phyloP scores from a whole-genome alignment of 2,329 filamentous ascomycete species.

The Aureobasidium subglaciale region DNA sequence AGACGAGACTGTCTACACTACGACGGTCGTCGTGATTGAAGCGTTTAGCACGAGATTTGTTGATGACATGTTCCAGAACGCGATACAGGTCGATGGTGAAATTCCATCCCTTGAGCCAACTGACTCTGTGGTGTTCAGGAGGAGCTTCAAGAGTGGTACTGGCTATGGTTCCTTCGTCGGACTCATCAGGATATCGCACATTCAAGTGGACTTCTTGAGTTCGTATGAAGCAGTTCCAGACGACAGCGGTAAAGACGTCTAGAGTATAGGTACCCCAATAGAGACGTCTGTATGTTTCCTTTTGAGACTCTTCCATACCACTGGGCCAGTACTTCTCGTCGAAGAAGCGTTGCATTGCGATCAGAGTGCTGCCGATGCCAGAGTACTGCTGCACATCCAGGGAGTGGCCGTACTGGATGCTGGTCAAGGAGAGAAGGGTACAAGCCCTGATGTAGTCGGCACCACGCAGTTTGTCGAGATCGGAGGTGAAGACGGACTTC shows the following conservation, averaged over 20 bases:
- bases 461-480: constrained; percentile 29
- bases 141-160: constrained; percentile 19
- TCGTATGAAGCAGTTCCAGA: constrained; percentile 44
- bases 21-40: constrained; percentile 20
- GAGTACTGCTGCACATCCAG: constrained; percentile 45
- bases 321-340: constrained; percentile 49
- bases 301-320: constrained; percentile 38
- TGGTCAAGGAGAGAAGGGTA: constrained; percentile 44
- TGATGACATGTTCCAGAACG: constrained; percentile 46
- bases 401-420: constrained; percentile 46
- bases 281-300: constrained; percentile 42
- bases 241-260: constrained; percentile 48
- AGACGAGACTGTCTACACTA: constrained; percentile 20
- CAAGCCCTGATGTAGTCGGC: constrained; percentile 40
- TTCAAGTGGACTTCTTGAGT: constrained; percentile 41
- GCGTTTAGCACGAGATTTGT: constrained; percentile 20
- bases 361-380: constrained; percentile 45
- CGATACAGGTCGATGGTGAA: constrained; percentile 52
- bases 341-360: constrained; percentile 44
- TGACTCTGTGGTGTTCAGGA: constrained; percentile 16
- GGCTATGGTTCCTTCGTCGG: constrained; percentile 41
- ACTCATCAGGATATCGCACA: constrained; percentile 43
- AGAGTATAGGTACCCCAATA: constrained; percentile 54
- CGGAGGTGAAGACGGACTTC: constrained; percentile 33
- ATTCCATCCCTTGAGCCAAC: constrained; percentile 52